Conservation (phyloP, 768 basidiomycete species). For the Suillus subaureus region DNA sequence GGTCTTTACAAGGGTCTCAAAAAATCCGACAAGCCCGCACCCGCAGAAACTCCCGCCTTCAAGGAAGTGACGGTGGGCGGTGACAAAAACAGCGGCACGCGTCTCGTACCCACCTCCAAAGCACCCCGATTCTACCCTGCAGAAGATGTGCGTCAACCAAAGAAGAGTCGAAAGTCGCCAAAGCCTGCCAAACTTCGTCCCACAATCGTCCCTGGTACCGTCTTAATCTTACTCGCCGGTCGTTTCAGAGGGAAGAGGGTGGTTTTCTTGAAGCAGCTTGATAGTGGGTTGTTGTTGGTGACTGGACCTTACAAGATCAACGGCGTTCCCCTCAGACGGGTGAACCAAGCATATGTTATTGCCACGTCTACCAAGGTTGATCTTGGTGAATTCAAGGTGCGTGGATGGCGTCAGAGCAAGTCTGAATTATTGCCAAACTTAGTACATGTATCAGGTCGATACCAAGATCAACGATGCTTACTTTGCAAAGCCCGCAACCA, state of each 20-base stretch:
- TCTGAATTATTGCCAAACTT: neutral
- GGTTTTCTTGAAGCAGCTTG: slow-evolving; percentile 95
- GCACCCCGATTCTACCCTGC: slow-evolving; percentile 93
- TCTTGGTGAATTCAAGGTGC: slow-evolving; percentile 70
- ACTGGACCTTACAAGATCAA: slow-evolving; percentile 98
- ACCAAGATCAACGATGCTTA: slow-evolving; percentile 93
- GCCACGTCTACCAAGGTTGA: slow-evolving; percentile 96
- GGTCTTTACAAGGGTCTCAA: slow-evolving; percentile 83
- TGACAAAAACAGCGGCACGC: slow-evolving; percentile 87
- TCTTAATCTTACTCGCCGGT: slow-evolving; percentile 96
- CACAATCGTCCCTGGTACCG: slow-evolving; percentile 90
- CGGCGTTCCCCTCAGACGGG: slow-evolving; percentile 96
- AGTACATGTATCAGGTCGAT: slow-evolving; percentile 56
- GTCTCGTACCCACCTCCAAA: slow-evolving; percentile 83
- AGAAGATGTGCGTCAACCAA: slow-evolving; percentile 89
- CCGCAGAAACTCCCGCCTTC: slow-evolving; percentile 57
- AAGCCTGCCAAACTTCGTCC: slow-evolving; percentile 79
- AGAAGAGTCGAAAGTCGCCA: slow-evolving; percentile 87
- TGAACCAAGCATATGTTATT: slow-evolving; percentile 99
- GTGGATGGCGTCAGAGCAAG: slow-evolving; percentile 24
- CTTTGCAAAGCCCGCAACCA: slow-evolving; percentile 79
- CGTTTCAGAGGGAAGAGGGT: slow-evolving; percentile 98
- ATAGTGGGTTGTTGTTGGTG: slow-evolving; percentile 89
- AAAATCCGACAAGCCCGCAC: slow-evolving; percentile 71
- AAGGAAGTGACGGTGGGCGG: slow-evolving; percentile 86